Conservation (phyloP, 106 monocot genomes). For the Allium sativum region DNA sequence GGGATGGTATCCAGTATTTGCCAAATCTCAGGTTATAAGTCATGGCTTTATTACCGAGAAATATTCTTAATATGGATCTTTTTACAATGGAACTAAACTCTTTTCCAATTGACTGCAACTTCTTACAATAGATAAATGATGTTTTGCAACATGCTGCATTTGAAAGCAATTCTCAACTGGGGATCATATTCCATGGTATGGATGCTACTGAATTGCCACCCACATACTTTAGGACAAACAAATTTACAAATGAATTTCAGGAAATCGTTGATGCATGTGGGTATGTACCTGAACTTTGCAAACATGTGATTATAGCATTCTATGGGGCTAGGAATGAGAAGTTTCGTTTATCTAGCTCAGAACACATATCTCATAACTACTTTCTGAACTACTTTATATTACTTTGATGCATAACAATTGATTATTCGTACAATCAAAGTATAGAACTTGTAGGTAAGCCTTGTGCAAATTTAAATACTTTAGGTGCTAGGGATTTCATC, state of each 20-base stretch:
- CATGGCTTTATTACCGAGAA: not conserved
- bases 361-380: no score
- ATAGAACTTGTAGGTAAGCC: no score
- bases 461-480: no score
- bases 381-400: no score
- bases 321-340: no score
- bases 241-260: slow-evolving; percentile 87
- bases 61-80: slow-evolving; percentile 1
- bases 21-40: slow-evolving; percentile 61
- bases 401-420: no score
- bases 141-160: slow-evolving; percentile 70
- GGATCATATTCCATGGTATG: slow-evolving; percentile 96
- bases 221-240: slow-evolving; percentile 87
- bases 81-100: not conserved
- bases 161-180: slow-evolving; percentile 95
- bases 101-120: slow-evolving; percentile 2
- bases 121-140: slow-evolving; percentile 67
- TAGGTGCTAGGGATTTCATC: no score
- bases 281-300: slow-evolving; percentile 34
- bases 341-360: no score
- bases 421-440: no score
- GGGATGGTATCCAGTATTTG: slow-evolving; percentile 93
- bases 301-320: not conserved
- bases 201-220: slow-evolving; percentile 79
- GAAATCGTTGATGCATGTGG: slow-evolving; percentile 99